A percentile compares a stretch with the other conserved stretches of the same genome.
Evolutionary conservation across 768 basidiomycete species (phyloP).

Genomic region (Lactarius sanguifluus): DNA sequence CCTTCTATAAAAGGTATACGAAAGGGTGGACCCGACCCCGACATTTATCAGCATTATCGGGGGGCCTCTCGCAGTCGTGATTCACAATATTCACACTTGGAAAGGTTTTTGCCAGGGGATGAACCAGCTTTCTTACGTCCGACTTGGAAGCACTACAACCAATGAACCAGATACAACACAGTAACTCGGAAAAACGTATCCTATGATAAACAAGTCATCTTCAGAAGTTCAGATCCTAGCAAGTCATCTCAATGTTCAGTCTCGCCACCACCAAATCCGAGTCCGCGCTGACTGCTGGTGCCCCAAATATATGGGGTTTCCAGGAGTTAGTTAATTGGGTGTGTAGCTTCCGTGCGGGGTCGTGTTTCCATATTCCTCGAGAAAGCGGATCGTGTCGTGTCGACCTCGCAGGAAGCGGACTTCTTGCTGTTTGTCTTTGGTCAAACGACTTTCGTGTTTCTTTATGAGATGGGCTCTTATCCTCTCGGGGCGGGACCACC

Average conservation of each 20-base stretch:
- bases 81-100: too few relatives aligned
- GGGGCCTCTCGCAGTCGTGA: too few relatives aligned
- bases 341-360: background rate
- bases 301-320: background rate
- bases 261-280: background rate
- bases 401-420: background rate
- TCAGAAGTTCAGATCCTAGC: too few relatives aligned
- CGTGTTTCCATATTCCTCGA: background rate
- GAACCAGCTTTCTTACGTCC: background rate
- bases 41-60: too few relatives aligned
- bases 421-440: background rate
- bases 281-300: background rate
- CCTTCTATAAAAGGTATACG: too few relatives aligned
- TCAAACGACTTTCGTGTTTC: slow-evolving; percentile 1
- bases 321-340: background rate
- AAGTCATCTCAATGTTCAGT: background rate
- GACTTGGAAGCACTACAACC: background rate
- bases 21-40: too few relatives aligned
- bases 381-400: background rate
- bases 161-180: background rate
- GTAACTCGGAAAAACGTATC: background rate
- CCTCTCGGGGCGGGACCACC: slow-evolving; percentile 13
- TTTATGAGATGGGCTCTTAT: slow-evolving; percentile 6
- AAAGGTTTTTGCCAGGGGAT: too few relatives aligned
- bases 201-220: too few relatives aligned